Evolutionary conservation across 2,329 filamentous ascomycete species (phyloP).

Genomic region (Furcasterigmium furcatum): DNA sequence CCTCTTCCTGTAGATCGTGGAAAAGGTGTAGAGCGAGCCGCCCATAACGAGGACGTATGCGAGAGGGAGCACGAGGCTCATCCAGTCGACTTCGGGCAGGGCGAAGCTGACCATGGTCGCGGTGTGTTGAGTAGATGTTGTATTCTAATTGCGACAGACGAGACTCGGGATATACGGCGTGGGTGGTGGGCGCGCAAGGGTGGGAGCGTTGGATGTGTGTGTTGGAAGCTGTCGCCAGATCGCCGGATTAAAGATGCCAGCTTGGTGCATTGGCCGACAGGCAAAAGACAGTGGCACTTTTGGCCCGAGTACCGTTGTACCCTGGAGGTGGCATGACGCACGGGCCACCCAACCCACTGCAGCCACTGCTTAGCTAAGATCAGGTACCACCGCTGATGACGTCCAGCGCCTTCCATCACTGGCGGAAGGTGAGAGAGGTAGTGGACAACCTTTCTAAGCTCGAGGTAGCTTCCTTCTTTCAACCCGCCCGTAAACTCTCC

Average conservation of each 20-base stretch:
- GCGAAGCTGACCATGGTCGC: conserved; percentile 45
- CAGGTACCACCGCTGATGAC: neutral
- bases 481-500: neutral
- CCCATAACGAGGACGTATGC: conserved; percentile 86
- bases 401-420: neutral
- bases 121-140: neutral
- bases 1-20: conserved; percentile 86
- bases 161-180: too few relatives aligned
- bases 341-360: neutral
- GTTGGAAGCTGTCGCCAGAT: neutral
- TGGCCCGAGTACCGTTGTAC: neutral
- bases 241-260: conserved; percentile 1
- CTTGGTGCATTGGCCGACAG: neutral
- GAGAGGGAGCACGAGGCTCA: conserved; percentile 80
- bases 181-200: too few relatives aligned
- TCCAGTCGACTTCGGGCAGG: conserved; percentile 60
- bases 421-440: too few relatives aligned
- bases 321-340: too few relatives aligned
- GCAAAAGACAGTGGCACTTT: neutral
- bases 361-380: neutral
- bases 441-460: neutral
- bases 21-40: conserved; percentile 88
- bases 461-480: neutral
- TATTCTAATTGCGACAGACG: too few relatives aligned
- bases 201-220: neutral